These are phyloP conservation scores for Sarocladium oryzae DNA, from an alignment of 2,329 filamentous ascomycete genomes.

Conservation along the genomic window DNA sequence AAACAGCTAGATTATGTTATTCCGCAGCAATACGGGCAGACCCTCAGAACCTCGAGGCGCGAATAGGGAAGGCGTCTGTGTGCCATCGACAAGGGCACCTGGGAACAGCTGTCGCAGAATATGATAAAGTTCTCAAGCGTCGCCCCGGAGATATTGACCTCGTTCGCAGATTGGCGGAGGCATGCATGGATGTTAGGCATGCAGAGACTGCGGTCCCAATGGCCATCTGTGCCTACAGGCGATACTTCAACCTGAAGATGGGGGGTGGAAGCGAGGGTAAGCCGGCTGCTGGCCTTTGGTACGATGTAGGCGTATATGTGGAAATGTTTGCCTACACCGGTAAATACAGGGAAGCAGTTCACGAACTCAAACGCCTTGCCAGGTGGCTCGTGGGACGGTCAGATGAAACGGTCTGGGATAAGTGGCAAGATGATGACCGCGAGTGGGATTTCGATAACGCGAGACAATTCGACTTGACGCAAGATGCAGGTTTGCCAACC, in stretches of 20 bases:
- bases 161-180: constrained; percentile 50
- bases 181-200: constrained; percentile 46
- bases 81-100: constrained; percentile 49
- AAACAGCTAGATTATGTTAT: constrained; percentile 52
- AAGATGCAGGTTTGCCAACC: background rate
- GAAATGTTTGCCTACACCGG: constrained; percentile 67
- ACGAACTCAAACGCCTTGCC: constrained; percentile 62
- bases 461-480: constrained; percentile 44
- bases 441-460: constrained; percentile 78
- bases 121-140: constrained; percentile 46
- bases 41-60: constrained; percentile 48
- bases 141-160: constrained; percentile 47
- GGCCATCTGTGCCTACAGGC: constrained; percentile 43
- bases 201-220: constrained; percentile 28
- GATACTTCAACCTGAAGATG: constrained; percentile 37
- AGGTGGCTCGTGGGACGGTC: constrained; percentile 77
- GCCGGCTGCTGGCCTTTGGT: constrained; percentile 55
- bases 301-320: constrained; percentile 77
- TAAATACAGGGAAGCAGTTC: constrained; percentile 59
- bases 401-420: constrained; percentile 72
- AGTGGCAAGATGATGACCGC: constrained; percentile 64
- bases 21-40: constrained; percentile 54
- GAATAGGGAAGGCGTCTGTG: constrained; percentile 53
- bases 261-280: constrained; percentile 21
- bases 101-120: constrained; percentile 49